Conservation (phyloP, 129 eudicot species). For the Tanacetum coccineum region DNA sequence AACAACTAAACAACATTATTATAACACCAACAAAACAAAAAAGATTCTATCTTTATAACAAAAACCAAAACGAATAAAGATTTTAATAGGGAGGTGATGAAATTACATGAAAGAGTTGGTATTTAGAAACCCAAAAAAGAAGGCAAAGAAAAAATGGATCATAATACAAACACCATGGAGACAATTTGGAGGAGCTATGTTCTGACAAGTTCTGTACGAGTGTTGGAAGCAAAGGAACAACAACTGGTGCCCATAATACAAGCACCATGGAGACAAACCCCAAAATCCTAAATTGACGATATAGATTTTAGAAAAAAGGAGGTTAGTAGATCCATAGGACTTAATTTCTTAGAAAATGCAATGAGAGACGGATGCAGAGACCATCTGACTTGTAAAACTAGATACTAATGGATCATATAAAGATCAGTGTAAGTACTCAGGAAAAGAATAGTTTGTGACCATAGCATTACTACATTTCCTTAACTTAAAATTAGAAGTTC, state of each 20-base stretch:
- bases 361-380: not conserved
- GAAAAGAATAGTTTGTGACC: no score
- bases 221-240: slow-evolving; percentile 83
- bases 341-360: not conserved
- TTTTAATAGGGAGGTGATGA: no score
- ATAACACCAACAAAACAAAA: no score
- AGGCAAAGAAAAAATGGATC: slow-evolving; percentile 68
- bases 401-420: not conserved
- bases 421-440: not conserved
- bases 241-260: slow-evolving; percentile 85
- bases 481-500: no score
- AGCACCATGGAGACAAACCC: slow-evolving; percentile 70
- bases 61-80: no score
- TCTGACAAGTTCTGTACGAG: slow-evolving; percentile 77
- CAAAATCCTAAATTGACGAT: slow-evolving; percentile 50
- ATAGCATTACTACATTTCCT: no score
- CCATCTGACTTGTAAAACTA: slow-evolving; percentile 3
- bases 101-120: no score
- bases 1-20: no score
- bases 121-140: no score
- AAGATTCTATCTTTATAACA: no score
- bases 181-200: slow-evolving; percentile 49
- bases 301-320: slow-evolving; percentile 1
- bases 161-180: slow-evolving; percentile 75
- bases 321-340: slow-evolving; percentile 6